Percentiles rank a stretch among this genome's conserved stretches.
Evolutionary conservation across 2,329 filamentous ascomycete genomes (phyloP).

Genomic region (Cytospora leucostoma): DNA sequence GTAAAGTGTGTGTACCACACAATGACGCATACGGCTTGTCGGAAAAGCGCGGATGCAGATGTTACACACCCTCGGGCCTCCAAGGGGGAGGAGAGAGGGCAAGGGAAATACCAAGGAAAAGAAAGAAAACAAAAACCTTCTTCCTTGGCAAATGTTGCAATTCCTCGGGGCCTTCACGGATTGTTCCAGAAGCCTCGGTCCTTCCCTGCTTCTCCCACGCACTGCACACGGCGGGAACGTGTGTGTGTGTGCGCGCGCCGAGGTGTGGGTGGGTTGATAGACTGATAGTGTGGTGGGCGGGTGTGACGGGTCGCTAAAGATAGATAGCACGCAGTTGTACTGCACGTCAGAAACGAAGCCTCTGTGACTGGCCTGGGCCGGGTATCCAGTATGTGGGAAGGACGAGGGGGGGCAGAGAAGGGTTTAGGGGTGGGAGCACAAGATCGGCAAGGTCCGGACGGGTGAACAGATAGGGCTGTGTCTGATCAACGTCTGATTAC

Average conservation of each 20-base stretch:
- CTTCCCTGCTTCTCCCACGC: not conserved
- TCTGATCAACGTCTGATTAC: not conserved
- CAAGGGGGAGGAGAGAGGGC: no score
- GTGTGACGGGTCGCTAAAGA: no score
- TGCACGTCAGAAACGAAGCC: not conserved
- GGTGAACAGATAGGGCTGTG: conserved; percentile 7
- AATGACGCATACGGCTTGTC: not conserved
- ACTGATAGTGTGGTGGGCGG: no score
- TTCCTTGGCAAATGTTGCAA: not conserved
- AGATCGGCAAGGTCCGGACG: conserved; percentile 10
- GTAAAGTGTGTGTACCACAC: no score
- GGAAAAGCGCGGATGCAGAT: not conserved
- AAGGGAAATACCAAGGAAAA: not conserved
- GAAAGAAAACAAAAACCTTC: not conserved
- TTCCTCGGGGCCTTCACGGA: not conserved
- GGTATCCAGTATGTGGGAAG: no score
- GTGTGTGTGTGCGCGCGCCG: not conserved
- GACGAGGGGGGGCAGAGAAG: not conserved
- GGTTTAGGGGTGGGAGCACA: not conserved
- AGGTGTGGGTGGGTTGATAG: not conserved
- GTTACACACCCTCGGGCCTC: no score
- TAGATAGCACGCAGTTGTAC: not conserved
- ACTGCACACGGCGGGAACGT: not conserved
- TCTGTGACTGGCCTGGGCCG: not conserved
- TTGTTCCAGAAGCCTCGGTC: not conserved